phyloP scores from a whole-genome alignment of 495 filamentous ascomycete species.

The Hypoxylon fragiforme region DNA sequence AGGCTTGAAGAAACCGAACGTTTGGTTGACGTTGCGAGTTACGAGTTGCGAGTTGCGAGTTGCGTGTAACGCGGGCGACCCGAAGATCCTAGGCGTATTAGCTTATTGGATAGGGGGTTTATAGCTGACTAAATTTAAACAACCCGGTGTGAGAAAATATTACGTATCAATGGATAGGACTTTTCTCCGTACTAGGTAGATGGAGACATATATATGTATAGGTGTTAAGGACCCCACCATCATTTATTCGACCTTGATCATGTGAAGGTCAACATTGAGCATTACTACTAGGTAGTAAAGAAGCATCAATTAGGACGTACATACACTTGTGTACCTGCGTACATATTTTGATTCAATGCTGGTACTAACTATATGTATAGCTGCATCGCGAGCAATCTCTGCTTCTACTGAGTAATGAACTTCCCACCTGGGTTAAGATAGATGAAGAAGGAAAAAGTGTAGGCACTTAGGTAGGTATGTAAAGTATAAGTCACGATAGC shows the following conservation, averaged over 20 bases:
- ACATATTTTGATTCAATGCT: too few species aligned
- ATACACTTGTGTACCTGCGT: too few species aligned
- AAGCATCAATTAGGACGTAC: too few species aligned
- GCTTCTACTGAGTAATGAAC: conserved; percentile 2
- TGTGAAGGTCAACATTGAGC: conserved; percentile 32
- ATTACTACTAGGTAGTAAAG: too few species aligned
- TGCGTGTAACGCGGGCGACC: conserved; percentile 23
- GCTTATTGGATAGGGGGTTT: conserved; percentile 31
- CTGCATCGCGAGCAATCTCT: conserved; percentile 9
- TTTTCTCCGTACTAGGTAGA: conserved; percentile 3
- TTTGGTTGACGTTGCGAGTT: conserved; percentile 18
- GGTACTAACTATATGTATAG: too few species aligned
- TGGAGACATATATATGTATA: too few species aligned
- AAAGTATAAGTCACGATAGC: too few species aligned
- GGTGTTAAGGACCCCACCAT: conserved; percentile 19
- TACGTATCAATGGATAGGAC: conserved; percentile 20
- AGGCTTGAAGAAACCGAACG: conserved; percentile 22
- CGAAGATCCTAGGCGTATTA: conserved; percentile 25
- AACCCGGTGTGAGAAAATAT: conserved; percentile 40
- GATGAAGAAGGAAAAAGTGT: too few species aligned
- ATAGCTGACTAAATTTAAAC: conserved; percentile 38
- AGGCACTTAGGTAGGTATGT: too few species aligned
- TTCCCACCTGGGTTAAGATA: conserved; percentile 26
- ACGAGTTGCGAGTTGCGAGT: too few species aligned
- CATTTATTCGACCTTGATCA: conserved; percentile 20